phyloP scores from a whole-genome alignment of 2,329 filamentous ascomycete genomes.

The Helotiales sp. region DNA sequence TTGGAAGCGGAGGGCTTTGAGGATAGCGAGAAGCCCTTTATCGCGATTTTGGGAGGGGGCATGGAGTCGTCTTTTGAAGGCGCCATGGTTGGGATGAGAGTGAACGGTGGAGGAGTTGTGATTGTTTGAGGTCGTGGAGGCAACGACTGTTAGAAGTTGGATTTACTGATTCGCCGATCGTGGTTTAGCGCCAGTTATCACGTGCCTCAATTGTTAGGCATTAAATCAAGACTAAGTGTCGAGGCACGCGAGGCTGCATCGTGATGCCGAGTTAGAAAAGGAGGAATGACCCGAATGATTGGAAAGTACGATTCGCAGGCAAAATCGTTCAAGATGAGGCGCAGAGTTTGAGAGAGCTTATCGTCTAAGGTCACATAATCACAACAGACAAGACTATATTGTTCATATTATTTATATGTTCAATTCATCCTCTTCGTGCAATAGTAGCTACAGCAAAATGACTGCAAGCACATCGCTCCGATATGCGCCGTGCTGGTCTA shows the following conservation, averaged over 20 bases:
- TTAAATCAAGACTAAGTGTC: no score
- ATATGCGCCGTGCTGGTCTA: background rate
- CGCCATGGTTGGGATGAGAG: constrained; percentile 21
- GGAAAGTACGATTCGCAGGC: no score
- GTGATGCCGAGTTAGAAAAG: no score
- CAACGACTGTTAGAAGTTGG: no score
- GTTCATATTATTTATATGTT: background rate
- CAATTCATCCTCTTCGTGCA: background rate
- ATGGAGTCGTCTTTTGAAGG: constrained; percentile 25
- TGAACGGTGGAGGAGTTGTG: background rate
- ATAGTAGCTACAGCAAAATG: background rate
- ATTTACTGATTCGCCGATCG: no score
- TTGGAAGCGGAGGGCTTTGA: constrained; percentile 25
- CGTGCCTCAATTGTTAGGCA: no score
- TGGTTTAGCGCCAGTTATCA: no score
- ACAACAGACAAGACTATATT: background rate
- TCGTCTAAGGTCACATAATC: background rate
- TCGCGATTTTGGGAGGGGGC: constrained; percentile 32
- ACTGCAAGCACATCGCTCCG: background rate
- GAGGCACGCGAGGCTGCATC: no score
- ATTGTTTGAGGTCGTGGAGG: background rate
- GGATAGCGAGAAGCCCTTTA: constrained; percentile 42
- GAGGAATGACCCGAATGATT: no score
- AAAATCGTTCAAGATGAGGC: no score
- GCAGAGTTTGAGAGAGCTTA: background rate